Conservation (phyloP, 2,329 filamentous ascomycete genomes). For the Xylaria sp. region DNA sequence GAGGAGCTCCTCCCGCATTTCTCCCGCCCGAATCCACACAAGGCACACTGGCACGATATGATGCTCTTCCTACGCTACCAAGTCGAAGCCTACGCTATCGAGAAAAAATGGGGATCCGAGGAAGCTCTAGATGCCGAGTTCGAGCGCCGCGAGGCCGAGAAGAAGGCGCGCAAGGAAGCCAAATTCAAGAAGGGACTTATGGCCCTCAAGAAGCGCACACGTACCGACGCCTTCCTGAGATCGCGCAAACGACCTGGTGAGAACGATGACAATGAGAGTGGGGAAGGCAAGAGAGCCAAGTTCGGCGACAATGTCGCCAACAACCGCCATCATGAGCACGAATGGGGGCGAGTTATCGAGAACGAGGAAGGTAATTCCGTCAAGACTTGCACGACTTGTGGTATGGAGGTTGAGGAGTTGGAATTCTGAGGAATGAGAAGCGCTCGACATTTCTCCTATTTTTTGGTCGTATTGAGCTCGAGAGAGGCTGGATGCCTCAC, state of each 20-base stretch:
- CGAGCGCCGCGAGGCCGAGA: conserved; percentile 68
- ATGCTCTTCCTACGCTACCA: conserved; percentile 93
- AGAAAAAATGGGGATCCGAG: conserved; percentile 81
- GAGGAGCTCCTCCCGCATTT: conserved; percentile 80
- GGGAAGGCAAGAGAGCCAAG: conserved; percentile 40
- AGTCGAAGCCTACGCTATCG: conserved; percentile 87
- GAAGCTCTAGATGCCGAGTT: conserved; percentile 88
- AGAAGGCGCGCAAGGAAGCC: conserved; percentile 79
- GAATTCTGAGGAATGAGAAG: conserved; percentile 46
- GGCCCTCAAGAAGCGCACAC: conserved; percentile 87
- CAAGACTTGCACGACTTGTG: conserved; percentile 73
- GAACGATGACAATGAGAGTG: conserved; percentile 17
- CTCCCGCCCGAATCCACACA: conserved; percentile 88
- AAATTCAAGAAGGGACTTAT: conserved; percentile 87
- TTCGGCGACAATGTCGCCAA: conserved; percentile 74
- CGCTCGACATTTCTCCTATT: too few species aligned
- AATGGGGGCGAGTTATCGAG: conserved; percentile 71
- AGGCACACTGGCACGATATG: conserved; percentile 97
- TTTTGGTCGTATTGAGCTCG: too few species aligned
- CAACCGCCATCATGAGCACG: conserved; percentile 75
- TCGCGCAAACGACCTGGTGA: conserved; percentile 49
- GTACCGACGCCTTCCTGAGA: conserved; percentile 81
- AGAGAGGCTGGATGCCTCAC: too few species aligned
- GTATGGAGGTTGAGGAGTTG: conserved; percentile 73
- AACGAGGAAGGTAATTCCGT: conserved; percentile 67